Percentiles rank a stretch among this genome's conserved stretches.
Evolutionary conservation across 108 stramenopile species (phyloP).

Genomic region (Asterionellopsis glacialis): DNA sequence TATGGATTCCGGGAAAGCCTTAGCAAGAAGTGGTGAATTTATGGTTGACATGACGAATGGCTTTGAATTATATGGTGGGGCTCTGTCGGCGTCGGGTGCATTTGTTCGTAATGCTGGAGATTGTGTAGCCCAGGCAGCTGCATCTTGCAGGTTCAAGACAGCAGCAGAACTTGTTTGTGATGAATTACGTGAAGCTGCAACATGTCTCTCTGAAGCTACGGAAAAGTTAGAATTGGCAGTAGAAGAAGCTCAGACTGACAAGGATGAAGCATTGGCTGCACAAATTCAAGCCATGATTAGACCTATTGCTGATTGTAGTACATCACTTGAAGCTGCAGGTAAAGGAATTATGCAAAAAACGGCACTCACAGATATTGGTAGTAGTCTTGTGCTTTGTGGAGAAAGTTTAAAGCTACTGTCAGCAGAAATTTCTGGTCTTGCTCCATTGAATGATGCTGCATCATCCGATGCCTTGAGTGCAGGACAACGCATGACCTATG

Average conservation of each 20-base stretch:
- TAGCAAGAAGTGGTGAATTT: conserved; percentile 74
- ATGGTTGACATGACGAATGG: conserved; percentile 57
- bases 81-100: conserved; percentile 64
- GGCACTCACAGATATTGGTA: conserved; percentile 34
- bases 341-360: conserved; percentile 40
- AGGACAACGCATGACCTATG: conserved; percentile 66
- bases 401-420: conserved; percentile 4
- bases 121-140: conserved; percentile 77
- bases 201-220: conserved; percentile 51
- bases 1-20: conserved; percentile 75
- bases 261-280: conserved; percentile 20
- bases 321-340: conserved; percentile 46
- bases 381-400: conserved; percentile 29
- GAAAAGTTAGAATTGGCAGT: conserved; percentile 39
- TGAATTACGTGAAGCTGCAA: conserved; percentile 72
- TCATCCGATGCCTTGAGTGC: conserved; percentile 26
- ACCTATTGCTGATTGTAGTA: conserved; percentile 5
- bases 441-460: background rate
- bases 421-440: background rate
- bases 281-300: background rate
- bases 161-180: conserved; percentile 67
- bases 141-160: conserved; percentile 74
- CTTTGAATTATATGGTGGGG: conserved; percentile 65
- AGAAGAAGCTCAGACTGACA: conserved; percentile 48
- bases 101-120: conserved; percentile 69